Conservation (phyloP, 2,329 filamentous ascomycete species). For the Colletotrichum lentis region DNA sequence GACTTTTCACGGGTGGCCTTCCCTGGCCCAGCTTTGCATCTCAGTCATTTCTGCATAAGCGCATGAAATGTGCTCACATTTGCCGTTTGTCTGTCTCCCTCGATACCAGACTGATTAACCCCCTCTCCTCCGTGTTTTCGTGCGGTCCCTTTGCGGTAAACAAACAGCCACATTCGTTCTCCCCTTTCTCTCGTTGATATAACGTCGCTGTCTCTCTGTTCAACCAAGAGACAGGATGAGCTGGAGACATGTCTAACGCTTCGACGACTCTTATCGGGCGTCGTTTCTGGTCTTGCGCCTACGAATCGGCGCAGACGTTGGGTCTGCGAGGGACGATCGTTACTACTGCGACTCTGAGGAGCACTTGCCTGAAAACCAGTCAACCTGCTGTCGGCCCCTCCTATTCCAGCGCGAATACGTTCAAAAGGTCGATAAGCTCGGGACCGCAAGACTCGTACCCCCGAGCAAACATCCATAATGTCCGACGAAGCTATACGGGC, state of each 20-base stretch:
- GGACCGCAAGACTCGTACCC: slow-evolving; percentile 25
- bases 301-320: slow-evolving; percentile 38
- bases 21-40: slow-evolving; percentile 35
- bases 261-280: slow-evolving; percentile 46
- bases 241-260: slow-evolving; percentile 53
- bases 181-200: neutral
- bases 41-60: slow-evolving; percentile 34
- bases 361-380: slow-evolving; percentile 12
- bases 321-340: slow-evolving; percentile 31
- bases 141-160: slow-evolving; percentile 15
- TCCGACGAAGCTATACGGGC: slow-evolving; percentile 62
- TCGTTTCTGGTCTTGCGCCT: slow-evolving; percentile 45
- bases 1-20: slow-evolving; percentile 45
- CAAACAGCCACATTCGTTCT: neutral
- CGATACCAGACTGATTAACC: slow-evolving; percentile 3
- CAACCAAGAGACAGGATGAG: slow-evolving; percentile 46
- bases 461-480: slow-evolving; percentile 45
- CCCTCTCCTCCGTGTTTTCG: slow-evolving; percentile 1
- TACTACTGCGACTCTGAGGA: slow-evolving; percentile 10
- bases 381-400: slow-evolving; percentile 12
- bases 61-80: slow-evolving; percentile 37
- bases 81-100: slow-evolving; percentile 22
- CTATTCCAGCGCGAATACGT: slow-evolving; percentile 7
- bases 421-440: slow-evolving; percentile 30
- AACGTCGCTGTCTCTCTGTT: slow-evolving; percentile 21